Evolutionary conservation across 768 basidiomycete genomes (phyloP).

Genomic region (Collybia sp.): DNA sequence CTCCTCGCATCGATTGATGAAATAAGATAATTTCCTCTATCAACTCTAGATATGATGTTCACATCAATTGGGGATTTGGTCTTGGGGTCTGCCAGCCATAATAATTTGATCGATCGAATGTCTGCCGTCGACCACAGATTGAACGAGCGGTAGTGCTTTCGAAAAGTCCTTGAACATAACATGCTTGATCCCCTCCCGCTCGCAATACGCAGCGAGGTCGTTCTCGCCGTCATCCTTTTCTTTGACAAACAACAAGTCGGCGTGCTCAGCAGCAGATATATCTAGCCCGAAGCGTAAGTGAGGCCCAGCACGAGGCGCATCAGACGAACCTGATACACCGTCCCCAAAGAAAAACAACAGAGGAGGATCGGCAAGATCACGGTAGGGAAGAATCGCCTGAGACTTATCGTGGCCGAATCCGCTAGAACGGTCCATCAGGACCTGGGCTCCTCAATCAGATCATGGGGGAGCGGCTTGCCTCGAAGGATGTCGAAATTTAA

Average conservation of each 20-base stretch:
- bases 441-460: slow-evolving; percentile 1
- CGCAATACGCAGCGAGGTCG: slow-evolving; percentile 83
- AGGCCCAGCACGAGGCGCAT: slow-evolving; percentile 1
- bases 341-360: slow-evolving; percentile 96
- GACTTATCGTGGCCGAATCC: slow-evolving; percentile 96
- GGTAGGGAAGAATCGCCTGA: slow-evolving; percentile 88
- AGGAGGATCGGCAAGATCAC: slow-evolving; percentile 63
- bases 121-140: slow-evolving; percentile 67
- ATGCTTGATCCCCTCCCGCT: slow-evolving; percentile 71
- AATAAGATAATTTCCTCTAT: no score
- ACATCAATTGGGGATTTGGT: no score
- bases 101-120: slow-evolving; percentile 52
- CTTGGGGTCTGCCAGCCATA: neutral
- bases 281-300: slow-evolving; percentile 39
- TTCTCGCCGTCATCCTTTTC: slow-evolving; percentile 73
- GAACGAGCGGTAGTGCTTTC: slow-evolving; percentile 54
- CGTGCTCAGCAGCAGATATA: slow-evolving; percentile 87
- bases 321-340: slow-evolving; percentile 80
- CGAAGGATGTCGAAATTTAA: slow-evolving; percentile 85
- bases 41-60: no score
- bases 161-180: slow-evolving; percentile 73
- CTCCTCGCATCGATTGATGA: no score
- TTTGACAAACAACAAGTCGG: slow-evolving; percentile 95
- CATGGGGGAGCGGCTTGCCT: slow-evolving; percentile 48
- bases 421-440: slow-evolving; percentile 30